These are phyloP conservation scores for Phytophthora kernoviae DNA, from an alignment of 352 stramenopile species.

Conservation along the genomic window DNA sequence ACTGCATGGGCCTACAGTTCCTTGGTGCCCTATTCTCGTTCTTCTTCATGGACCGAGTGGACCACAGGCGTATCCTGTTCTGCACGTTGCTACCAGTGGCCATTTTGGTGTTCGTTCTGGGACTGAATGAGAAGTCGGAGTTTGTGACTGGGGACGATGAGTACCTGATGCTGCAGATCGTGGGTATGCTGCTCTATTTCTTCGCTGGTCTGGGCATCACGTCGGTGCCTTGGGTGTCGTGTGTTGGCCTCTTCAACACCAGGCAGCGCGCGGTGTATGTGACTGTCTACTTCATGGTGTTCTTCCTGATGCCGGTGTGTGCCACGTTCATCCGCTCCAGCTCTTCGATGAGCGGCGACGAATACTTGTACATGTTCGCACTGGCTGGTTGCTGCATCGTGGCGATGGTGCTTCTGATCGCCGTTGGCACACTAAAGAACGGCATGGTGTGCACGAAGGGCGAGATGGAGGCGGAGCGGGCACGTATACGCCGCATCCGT, in stretches of 20 bases:
- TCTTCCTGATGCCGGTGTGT: slow-evolving; percentile 66
- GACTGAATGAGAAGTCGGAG: slow-evolving; percentile 53
- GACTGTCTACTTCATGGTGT: slow-evolving; percentile 76
- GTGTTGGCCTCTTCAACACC: slow-evolving; percentile 74
- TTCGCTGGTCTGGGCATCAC: slow-evolving; percentile 77
- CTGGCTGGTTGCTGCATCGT: slow-evolving; percentile 53
- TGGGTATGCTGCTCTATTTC: slow-evolving; percentile 76
- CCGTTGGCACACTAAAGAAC: slow-evolving; percentile 61
- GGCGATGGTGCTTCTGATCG: slow-evolving; percentile 49
- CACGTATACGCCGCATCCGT: slow-evolving; percentile 52
- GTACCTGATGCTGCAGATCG: slow-evolving; percentile 75
- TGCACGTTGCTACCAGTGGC: slow-evolving; percentile 69
- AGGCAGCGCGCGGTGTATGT: slow-evolving; percentile 63
- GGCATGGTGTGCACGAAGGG: slow-evolving; percentile 74
- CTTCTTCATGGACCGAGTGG: slow-evolving; percentile 85
- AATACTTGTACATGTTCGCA: slow-evolving; percentile 67
- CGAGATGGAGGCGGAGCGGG: slow-evolving; percentile 59
- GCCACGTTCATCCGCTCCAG: slow-evolving; percentile 49
- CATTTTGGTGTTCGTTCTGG: slow-evolving; percentile 52
- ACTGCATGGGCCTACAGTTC: slow-evolving; percentile 73
- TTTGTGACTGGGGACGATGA: slow-evolving; percentile 58
- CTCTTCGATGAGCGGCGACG: slow-evolving; percentile 31
- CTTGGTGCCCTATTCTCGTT: slow-evolving; percentile 80
- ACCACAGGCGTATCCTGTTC: slow-evolving; percentile 77
- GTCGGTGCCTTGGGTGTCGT: slow-evolving; percentile 76